Evolutionary conservation across 108 stramenopile genomes (phyloP).

Genomic region (Schizochytrium sp.): DNA sequence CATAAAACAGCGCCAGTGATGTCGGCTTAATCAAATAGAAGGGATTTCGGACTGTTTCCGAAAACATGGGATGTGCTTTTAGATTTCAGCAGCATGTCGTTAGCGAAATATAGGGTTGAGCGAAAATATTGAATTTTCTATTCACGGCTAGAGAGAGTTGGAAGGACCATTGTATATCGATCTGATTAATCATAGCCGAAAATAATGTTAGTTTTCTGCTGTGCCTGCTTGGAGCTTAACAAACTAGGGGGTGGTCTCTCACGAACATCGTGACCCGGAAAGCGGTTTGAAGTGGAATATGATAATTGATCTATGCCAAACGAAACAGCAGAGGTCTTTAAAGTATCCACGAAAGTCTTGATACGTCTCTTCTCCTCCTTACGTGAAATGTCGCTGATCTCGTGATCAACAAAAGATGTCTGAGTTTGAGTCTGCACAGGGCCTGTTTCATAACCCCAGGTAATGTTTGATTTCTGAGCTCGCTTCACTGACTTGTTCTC

Average conservation of each 20-base stretch:
- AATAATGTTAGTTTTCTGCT: background rate
- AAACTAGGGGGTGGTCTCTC: background rate
- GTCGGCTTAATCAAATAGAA: too few relatives aligned
- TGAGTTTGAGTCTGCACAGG: background rate
- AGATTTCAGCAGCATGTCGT: too few relatives aligned
- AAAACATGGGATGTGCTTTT: too few relatives aligned
- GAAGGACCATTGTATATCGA: too few relatives aligned
- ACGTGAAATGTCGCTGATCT: too few relatives aligned
- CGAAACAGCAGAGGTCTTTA: constrained; percentile 18
- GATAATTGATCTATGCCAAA: background rate
- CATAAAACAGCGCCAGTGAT: too few relatives aligned
- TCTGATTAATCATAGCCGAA: constrained; percentile 28
- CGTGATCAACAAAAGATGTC: background rate
- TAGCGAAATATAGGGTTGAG: too few relatives aligned
- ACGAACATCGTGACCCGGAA: constrained; percentile 19
- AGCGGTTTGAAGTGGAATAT: constrained; percentile 3
- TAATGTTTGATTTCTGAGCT: constrained; percentile 7
- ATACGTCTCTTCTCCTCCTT: constrained; percentile 15
- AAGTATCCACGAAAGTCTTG: background rate
- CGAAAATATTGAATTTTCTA: too few relatives aligned
- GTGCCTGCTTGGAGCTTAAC: constrained; percentile 33
- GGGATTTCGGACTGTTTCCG: too few relatives aligned
- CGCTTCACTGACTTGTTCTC: background rate
- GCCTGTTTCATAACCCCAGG: constrained; percentile 43
- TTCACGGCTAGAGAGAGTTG: too few relatives aligned